phyloP scores from a whole-genome alignment of 192 early-diverging fungal species.

The Backusella sp. region DNA sequence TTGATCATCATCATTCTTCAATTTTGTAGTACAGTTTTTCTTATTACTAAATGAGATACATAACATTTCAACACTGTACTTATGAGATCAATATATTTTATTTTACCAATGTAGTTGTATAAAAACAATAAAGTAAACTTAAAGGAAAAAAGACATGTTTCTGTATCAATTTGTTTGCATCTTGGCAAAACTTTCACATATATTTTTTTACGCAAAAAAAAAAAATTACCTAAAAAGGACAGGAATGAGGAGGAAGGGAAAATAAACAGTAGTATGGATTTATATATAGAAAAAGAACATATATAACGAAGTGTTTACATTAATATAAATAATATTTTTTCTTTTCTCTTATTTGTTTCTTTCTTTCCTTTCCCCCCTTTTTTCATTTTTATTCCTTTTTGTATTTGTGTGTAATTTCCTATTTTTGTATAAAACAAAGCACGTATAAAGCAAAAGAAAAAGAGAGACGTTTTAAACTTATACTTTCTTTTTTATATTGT shows the following conservation, averaged over 20 bases:
- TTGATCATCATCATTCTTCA: background rate
- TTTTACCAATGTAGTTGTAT: background rate
- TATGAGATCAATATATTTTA: background rate
- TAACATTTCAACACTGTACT: background rate
- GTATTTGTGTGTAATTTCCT: background rate
- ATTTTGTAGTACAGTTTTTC: background rate
- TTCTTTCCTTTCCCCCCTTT: background rate
- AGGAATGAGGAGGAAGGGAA: background rate
- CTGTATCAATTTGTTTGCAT: background rate
- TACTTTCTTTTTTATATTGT: background rate
- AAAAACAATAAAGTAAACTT: background rate
- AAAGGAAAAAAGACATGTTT: background rate
- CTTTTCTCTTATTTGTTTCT: background rate
- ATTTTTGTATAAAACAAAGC: background rate
- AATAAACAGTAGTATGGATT: background rate
- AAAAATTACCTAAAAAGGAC: background rate
- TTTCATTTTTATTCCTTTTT: slow-evolving; percentile 4
- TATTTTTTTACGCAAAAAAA: background rate
- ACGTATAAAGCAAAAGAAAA: background rate
- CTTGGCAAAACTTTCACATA: background rate
- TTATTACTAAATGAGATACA: background rate
- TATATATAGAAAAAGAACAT: background rate
- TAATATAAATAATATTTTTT: background rate
- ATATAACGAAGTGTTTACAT: background rate
- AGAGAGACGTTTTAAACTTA: background rate